Base-by-base conservation (phyloP, 2,329 filamentous ascomycete genomes). In the Microdochium trichocladiopsis region DNA sequence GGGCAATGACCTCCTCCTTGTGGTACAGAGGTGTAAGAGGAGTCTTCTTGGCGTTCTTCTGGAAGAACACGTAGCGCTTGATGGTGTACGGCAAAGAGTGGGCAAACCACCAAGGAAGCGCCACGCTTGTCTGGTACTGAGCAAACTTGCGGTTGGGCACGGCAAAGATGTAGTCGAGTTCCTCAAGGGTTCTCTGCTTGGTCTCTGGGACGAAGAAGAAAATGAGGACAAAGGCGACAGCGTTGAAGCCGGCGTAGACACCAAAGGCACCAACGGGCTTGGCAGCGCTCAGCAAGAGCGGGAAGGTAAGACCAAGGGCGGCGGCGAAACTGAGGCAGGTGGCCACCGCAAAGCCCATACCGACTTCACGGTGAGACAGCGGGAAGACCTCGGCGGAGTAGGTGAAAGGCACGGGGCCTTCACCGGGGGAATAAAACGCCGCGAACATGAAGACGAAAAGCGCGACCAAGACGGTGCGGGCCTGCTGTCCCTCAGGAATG, bases 311-410 rank as follows among this genome's bases (percentile, higher is more conserved):
- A n/a, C 78, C 77, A 47, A 84, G 68, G 0, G 87, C 77, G 0
- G 78, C 73, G 0, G 80, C 80, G 76, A 76, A 82, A 60, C 77
- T 77, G 8, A 86, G 71, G 56, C 82, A 86, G 1, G 82, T 87
- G 1, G 84, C 82, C 9, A 88, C 84, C 8, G 83, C 80, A 67
- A 79, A 87, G 0, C 77, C 78, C 86, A 89, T 88, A 52, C 86
- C 86, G 23, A 88, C 76, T 62, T 88, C 86, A 60, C 86, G 77
- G 63, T 88, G 84, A 1, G 82, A 85, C 1, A 88, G 75, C 0
- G 86, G 85, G 63, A 85, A 88, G 2, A 87, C 82, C 64, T 88
- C 86, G 43, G 85, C 83, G 4, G 76, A 79, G 67, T 88, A 88
- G 0, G 82, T 80, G 61, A 84, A 88, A 0, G 84, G 84, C 8